Conservation (phyloP, 1,284 basidiomycete genomes). For the Cutaneotrichosporon dermatis region DNA sequence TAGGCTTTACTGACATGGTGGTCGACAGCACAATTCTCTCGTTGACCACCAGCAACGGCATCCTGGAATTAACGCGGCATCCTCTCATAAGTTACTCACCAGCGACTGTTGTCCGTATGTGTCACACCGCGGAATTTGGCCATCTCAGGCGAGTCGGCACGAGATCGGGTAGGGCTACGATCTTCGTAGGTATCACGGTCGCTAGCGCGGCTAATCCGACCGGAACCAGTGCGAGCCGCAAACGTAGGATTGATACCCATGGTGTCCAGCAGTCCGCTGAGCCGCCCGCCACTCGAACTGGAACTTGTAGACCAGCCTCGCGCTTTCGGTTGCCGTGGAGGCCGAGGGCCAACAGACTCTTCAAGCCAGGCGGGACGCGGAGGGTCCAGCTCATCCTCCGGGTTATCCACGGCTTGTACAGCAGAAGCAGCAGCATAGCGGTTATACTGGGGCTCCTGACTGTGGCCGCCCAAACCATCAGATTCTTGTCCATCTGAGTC, state of each 20-base stretch:
- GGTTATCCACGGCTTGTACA: slow-evolving; percentile 28
- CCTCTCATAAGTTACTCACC: slow-evolving; percentile 20
- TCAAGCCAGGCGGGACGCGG: slow-evolving; percentile 37
- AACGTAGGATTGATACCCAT: slow-evolving; percentile 31
- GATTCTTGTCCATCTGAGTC: slow-evolving; percentile 36
- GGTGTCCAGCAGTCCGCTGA: slow-evolving; percentile 34
- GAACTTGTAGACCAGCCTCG: slow-evolving; percentile 32
- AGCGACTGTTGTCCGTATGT: slow-evolving; percentile 16
- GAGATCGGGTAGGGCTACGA: neutral
- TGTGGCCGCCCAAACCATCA: slow-evolving; percentile 27
- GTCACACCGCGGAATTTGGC: slow-evolving; percentile 8
- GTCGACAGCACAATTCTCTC: slow-evolving; percentile 48
- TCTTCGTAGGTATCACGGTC: slow-evolving; percentile 7
- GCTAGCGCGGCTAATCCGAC: slow-evolving; percentile 13
- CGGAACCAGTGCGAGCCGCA: slow-evolving; percentile 8
- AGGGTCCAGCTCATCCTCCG: slow-evolving; percentile 26
- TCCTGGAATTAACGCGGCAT: slow-evolving; percentile 3
- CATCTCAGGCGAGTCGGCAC: slow-evolving; percentile 6
- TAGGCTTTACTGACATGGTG: slow-evolving; percentile 42
- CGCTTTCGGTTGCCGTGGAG: slow-evolving; percentile 1
- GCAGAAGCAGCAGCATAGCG: slow-evolving; percentile 32
- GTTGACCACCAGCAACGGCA: slow-evolving; percentile 38
- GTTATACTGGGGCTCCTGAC: slow-evolving; percentile 23
- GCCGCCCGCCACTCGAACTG: slow-evolving; percentile 31
- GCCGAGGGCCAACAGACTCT: slow-evolving; percentile 5